Percentiles rank a stretch among this genome's conserved stretches.
Conservation (phyloP, 441 rosid genomes). For the Populus hybrid region DNA sequence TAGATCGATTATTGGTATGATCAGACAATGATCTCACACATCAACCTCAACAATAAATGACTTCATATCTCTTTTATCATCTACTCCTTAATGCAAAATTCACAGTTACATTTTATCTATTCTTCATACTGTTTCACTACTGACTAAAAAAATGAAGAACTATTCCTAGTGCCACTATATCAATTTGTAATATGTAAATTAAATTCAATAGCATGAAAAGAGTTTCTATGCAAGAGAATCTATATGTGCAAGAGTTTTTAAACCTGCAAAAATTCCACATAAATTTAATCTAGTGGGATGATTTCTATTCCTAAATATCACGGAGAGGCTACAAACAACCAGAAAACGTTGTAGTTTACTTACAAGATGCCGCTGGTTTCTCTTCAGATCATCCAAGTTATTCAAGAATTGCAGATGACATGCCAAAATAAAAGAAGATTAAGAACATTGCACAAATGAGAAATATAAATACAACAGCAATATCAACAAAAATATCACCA, state of each 20-base stretch:
- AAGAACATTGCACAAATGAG: constrained; percentile 17
- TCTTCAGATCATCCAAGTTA: constrained; percentile 57
- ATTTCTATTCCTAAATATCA: background rate
- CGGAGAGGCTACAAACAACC: constrained; percentile 1
- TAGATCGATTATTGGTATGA: background rate
- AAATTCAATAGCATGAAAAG: background rate
- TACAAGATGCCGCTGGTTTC: constrained; percentile 96
- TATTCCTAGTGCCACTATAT: background rate
- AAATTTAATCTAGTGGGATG: background rate
- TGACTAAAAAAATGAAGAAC: constrained; percentile 4
- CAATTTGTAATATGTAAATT: background rate
- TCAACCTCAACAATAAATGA: background rate
- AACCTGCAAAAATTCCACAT: background rate
- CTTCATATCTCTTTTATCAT: background rate
- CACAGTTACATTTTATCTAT: background rate
- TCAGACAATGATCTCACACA: background rate
- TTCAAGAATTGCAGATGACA: constrained; percentile 32
- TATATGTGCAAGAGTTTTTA: background rate
- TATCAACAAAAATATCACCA: background rate
- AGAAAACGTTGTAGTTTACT: constrained; percentile 29
- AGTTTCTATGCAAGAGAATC: background rate
- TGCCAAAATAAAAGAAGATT: constrained; percentile 26
- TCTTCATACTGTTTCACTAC: background rate
- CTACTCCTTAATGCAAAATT: background rate
- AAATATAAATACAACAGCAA: background rate